Evolutionary conservation across 371 early-diverging fungal species (phyloP), one percentile per base, ranked within the genome.

Genomic region (Lichtheimia hyalospora): DNA sequence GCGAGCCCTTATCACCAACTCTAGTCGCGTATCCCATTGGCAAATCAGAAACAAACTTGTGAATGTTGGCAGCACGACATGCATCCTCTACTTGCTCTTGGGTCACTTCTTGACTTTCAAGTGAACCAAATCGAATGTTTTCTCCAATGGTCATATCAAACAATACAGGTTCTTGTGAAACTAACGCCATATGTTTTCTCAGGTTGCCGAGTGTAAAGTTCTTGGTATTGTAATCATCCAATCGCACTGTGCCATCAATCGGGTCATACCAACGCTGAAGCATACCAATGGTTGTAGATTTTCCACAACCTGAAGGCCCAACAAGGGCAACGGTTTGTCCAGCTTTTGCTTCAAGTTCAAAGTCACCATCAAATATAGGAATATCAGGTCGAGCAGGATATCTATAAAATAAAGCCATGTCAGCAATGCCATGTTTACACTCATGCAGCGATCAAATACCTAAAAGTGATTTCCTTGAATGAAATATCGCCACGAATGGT

Each of bases 211-310:
- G 66, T 44, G 79, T 71, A 64, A 89, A 84, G 23, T 82, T 77
- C 49, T 75, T 71, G 57, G 92, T 84, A 61, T 92, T 84, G 39
- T 74, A 61, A 25, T 84, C 84, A 63, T 96, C 92, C 14, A 92
- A 60, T 3, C 67, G 68, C 16, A 92, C 82, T 2, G 69, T 54
- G 23, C 94, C 94, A 10, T 73, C 62, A 16, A 57, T 50, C 15
- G 82, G 85, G 67, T 97, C 94, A 67, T 96, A 97, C 75, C 91
- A 92, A 1, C 97, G 87, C 75, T 92, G 89, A 21, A 96, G 66
- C 67, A 95, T 83, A 61, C 87, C 88, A 65, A 95, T 84, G 10
- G 87, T 84, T 0, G 97, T 95, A 14, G 85, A 84, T 71, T 95
- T 95, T 43, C 97, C 95, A 61, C 92, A 92, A 13, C 96, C 96